A percentile compares a stretch with the other conserved stretches of the same genome.
Evolutionary conservation across 2,329 filamentous ascomycete species (phyloP).

Genomic region (Juglanconis juglandina): DNA sequence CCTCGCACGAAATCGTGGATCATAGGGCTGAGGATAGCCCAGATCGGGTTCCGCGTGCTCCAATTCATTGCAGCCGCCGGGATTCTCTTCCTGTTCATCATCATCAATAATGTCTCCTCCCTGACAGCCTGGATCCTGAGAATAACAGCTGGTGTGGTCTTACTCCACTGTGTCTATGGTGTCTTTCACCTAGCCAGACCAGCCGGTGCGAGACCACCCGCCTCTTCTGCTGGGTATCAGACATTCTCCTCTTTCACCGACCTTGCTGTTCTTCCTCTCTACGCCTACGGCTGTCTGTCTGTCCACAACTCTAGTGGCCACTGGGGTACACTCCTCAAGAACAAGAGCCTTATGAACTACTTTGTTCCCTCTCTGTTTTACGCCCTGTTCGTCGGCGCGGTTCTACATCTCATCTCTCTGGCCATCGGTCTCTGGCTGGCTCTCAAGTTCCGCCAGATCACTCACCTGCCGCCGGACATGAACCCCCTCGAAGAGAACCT

Average conservation of each 20-base stretch:
- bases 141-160: slow-evolving; percentile 73
- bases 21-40: slow-evolving; percentile 63
- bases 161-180: slow-evolving; percentile 70
- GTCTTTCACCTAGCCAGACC: slow-evolving; percentile 76
- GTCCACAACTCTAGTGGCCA: slow-evolving; percentile 38
- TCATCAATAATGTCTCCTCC: slow-evolving; percentile 65
- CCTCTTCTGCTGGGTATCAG: slow-evolving; percentile 83
- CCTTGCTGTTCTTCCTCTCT: slow-evolving; percentile 51
- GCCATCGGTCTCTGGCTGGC: slow-evolving; percentile 71
- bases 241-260: slow-evolving; percentile 77
- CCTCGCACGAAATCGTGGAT: slow-evolving; percentile 67
- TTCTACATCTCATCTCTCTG: slow-evolving; percentile 68
- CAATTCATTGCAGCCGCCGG: slow-evolving; percentile 68
- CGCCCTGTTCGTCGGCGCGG: slow-evolving; percentile 58
- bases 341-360: slow-evolving; percentile 51
- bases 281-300: slow-evolving; percentile 51
- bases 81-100: slow-evolving; percentile 70
- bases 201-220: slow-evolving; percentile 68
- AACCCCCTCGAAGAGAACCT: slow-evolving; percentile 87
- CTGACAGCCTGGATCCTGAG: slow-evolving; percentile 72
- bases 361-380: slow-evolving; percentile 69
- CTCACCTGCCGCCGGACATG: slow-evolving; percentile 83
- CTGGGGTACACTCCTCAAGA: slow-evolving; percentile 68
- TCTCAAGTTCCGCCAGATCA: slow-evolving; percentile 77
- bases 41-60: slow-evolving; percentile 65